Percentiles rank a stretch among this genome's conserved stretches.
Evolutionary conservation across 768 basidiomycete genomes (phyloP).

Genomic region (Cubamyces sp.): DNA sequence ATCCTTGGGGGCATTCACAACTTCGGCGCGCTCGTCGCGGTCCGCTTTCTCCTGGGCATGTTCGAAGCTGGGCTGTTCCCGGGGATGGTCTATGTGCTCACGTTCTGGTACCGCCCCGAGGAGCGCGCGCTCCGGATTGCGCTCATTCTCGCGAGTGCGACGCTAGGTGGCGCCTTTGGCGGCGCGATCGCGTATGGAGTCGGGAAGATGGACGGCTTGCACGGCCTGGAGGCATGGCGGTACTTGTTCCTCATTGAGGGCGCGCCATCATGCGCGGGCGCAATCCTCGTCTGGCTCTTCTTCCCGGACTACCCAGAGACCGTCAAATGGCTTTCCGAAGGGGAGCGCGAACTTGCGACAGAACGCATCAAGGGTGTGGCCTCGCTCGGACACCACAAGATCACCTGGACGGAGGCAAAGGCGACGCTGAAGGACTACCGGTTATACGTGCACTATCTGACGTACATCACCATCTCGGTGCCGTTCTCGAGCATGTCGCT

Average conservation of each 20-base stretch:
- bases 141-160: slow-evolving; percentile 38
- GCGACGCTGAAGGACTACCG: slow-evolving; percentile 42
- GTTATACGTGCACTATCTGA: slow-evolving; percentile 44
- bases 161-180: slow-evolving; percentile 37
- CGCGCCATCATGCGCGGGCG: slow-evolving; percentile 45
- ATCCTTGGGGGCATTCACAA: slow-evolving; percentile 42
- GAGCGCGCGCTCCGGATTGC: slow-evolving; percentile 36
- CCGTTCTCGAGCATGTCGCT: slow-evolving; percentile 49
- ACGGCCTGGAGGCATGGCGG: slow-evolving; percentile 34
- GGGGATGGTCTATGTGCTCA: slow-evolving; percentile 46
- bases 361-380: slow-evolving; percentile 44
- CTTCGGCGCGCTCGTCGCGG: slow-evolving; percentile 39
- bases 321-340: slow-evolving; percentile 45
- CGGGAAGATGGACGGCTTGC: slow-evolving; percentile 34
- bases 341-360: slow-evolving; percentile 46
- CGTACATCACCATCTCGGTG: slow-evolving; percentile 49
- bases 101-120: slow-evolving; percentile 48
- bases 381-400: slow-evolving; percentile 37
- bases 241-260: slow-evolving; percentile 52
- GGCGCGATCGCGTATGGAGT: slow-evolving; percentile 40
- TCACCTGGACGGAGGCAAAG: slow-evolving; percentile 44
- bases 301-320: slow-evolving; percentile 58
- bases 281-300: slow-evolving; percentile 36
- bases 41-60: slow-evolving; percentile 47
- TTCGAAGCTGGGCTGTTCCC: slow-evolving; percentile 49